Base-by-base conservation (phyloP, 2,329 filamentous ascomycete species). In the Hymenoscyphus scutula region DNA sequence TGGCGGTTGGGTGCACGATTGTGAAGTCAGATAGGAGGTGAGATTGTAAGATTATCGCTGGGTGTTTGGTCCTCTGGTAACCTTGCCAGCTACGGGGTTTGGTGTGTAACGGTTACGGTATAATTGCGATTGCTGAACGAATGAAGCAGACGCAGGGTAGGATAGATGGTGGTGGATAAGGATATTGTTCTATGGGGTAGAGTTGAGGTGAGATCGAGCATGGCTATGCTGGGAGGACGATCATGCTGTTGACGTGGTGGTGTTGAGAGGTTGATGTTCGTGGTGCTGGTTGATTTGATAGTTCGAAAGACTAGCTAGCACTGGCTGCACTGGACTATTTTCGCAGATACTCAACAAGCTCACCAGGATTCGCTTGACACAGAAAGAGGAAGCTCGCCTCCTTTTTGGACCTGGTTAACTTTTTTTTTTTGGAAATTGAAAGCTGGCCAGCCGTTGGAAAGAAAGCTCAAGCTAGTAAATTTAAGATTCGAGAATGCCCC, bases 81-180 rank as follows among this genome's bases (percentile, higher is more conserved):
- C 41, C 41, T 48, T 23, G 10, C 19, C 4, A 23, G 23, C n/a
- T 48, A 48, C 41, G 19, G 41, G 41, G 41, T 48, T 11, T 11
- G 41, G 5, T 48, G 41, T 48, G 41, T 48, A 19, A 48, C 41
- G 41, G 41, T 23, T 48, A 48, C 41, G n/a, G n/a, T n/a, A n/a
- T n/a, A 48, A 48, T 23, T 48, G 41, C 41, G 41, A 48, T 23
- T 23, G 41, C 41, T 48, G 41, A 48, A 48, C 41, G 41, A 48
- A 48, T 48, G 41, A 48, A 48, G 41, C 41, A 19, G 41, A 48
- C 41, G 41, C 41, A 10, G 17, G 41, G 6, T n/a, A 45, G 8
- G 41, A 19, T 6, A 48, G 13, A 32, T 30, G 51, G 51, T 27
- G 19, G 51, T 53, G 51, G 51, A 29, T 30, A 48, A 23, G 41